Evolutionary conservation across 352 stramenopile genomes (phyloP).

Genomic region (Phytophthora multivora): DNA sequence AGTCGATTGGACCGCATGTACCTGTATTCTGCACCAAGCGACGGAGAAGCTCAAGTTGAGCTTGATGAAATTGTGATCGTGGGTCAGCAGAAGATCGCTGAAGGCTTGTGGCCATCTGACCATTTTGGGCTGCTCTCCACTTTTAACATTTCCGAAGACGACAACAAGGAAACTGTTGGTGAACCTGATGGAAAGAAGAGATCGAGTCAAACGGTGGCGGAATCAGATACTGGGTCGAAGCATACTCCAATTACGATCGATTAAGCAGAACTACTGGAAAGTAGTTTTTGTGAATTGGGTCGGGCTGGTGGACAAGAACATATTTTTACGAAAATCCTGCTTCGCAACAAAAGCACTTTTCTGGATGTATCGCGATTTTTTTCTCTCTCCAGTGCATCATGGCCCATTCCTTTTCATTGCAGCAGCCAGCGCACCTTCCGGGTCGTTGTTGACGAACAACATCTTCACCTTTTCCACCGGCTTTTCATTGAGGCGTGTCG

Average conservation of each 20-base stretch:
- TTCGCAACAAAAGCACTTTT: too few relatives aligned
- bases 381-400: too few relatives aligned
- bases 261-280: not conserved
- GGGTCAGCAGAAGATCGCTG: conserved; percentile 65
- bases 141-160: conserved; percentile 40
- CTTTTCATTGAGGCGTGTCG: not conserved
- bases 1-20: conserved; percentile 83
- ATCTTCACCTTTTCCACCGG: not conserved
- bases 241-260: conserved; percentile 24
- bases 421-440: not conserved
- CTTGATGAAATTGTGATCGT: conserved; percentile 63
- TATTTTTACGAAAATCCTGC: too few relatives aligned
- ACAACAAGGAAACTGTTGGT: not conserved
- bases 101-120: conserved; percentile 75
- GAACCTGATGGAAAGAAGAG: conserved; percentile 18
- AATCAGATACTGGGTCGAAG: conserved; percentile 6
- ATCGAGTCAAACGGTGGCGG: conserved; percentile 1
- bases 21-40: conserved; percentile 43
- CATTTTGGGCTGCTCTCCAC: conserved; percentile 72
- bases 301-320: too few relatives aligned
- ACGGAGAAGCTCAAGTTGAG: conserved; percentile 12
- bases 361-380: too few relatives aligned
- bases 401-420: not conserved
- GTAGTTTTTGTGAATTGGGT: too few relatives aligned
- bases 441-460: not conserved